Percentiles rank a stretch among this genome's conserved stretches.
These are phyloP conservation scores for Deinandra increscens DNA, from an alignment of 129 eudicot genomes.

Conservation along the genomic window DNA sequence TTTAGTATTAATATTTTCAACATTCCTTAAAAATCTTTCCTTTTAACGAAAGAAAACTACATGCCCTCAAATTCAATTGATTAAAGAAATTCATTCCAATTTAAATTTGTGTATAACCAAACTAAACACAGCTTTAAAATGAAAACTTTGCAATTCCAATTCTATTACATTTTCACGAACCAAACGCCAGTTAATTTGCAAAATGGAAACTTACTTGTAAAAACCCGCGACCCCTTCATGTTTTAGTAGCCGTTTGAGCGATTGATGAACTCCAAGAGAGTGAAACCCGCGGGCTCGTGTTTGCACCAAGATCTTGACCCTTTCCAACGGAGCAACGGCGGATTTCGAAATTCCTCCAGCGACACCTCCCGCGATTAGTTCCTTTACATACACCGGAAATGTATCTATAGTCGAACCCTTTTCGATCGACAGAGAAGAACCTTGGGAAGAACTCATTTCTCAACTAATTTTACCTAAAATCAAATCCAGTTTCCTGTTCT, in stretches of 20 bases:
- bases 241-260: slow-evolving; percentile 70
- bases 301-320: slow-evolving; percentile 89
- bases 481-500: slow-evolving; percentile 3
- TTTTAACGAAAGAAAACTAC: too few species aligned
- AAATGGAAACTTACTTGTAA: slow-evolving; percentile 49
- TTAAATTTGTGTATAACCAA: too few species aligned
- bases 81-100: too few species aligned
- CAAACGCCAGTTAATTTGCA: too few species aligned
- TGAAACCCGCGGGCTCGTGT: slow-evolving; percentile 83
- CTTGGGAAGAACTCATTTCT: slow-evolving; percentile 67
- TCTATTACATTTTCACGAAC: too few species aligned
- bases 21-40: too few species aligned
- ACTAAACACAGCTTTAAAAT: too few species aligned
- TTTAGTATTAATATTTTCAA: too few species aligned
- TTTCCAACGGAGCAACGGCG: slow-evolving; percentile 83
- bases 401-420: slow-evolving; percentile 61
- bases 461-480: not conserved
- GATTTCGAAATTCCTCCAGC: slow-evolving; percentile 96
- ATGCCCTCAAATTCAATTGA: too few species aligned
- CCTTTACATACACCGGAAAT: slow-evolving; percentile 79
- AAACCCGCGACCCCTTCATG: slow-evolving; percentile 86
- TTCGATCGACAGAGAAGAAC: slow-evolving; percentile 52
- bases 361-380: slow-evolving; percentile 94
- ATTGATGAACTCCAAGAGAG: slow-evolving; percentile 71
- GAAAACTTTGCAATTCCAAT: too few species aligned